Conservation (phyloP, 2,329 filamentous ascomycete genomes). For the Hymenoscyphus linearis region DNA sequence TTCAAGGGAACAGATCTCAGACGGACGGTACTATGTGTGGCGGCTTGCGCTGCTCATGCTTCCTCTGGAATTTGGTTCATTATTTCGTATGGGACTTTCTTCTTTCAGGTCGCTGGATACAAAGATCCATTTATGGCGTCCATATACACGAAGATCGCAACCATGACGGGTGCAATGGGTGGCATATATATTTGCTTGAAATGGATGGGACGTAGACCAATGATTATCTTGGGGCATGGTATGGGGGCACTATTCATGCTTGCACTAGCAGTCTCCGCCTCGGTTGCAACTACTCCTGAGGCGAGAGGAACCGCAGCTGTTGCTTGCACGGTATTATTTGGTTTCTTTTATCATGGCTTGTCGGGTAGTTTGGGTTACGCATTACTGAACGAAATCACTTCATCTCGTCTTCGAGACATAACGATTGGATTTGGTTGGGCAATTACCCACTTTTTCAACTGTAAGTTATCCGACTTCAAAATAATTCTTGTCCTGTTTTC, state of each 20-base stretch:
- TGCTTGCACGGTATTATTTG: not conserved
- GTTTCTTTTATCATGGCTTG: not conserved
- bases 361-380: not conserved
- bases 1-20: not conserved
- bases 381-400: conserved; percentile 7
- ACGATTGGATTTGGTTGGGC: conserved; percentile 6
- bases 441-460: conserved; percentile 3
- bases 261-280: not conserved
- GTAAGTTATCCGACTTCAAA: not conserved
- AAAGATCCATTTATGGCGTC: not conserved
- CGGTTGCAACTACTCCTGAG: not conserved
- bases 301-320: not conserved
- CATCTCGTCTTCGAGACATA: conserved; percentile 2
- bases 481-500: not conserved
- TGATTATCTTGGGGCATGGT: not conserved
- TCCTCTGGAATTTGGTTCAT: not conserved
- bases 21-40: not conserved
- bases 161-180: not conserved
- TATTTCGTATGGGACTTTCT: not conserved
- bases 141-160: not conserved
- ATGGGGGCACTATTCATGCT: conserved; percentile 3
- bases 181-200: conserved; percentile 4
- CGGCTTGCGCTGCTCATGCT: not conserved
- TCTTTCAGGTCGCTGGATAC: not conserved
- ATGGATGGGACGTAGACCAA: not conserved